Base-by-base conservation (phyloP, 2,329 filamentous ascomycete species). In the Aspergillus spinulosporus region DNA sequence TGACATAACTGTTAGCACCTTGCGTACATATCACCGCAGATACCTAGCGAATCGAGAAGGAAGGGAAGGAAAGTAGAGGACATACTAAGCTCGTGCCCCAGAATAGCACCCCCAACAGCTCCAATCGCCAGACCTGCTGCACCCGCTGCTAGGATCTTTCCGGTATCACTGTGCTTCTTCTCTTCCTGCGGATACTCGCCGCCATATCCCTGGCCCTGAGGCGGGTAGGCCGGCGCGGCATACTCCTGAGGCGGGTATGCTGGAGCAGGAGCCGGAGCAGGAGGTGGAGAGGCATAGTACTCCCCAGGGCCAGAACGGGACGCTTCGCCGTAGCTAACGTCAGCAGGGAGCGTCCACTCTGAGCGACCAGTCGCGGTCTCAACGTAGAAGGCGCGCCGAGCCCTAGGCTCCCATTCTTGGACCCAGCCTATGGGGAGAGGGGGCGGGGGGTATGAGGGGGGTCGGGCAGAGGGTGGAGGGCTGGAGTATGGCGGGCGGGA, bases 361-460 rank as follows among this genome's bases (percentile, higher is more conserved):
- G 83, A 81, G 56, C 79, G 80, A 15, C 84, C 84, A 9, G 83
- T 83, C 46, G 81, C 76, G 55, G 83, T 74, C 69, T 88, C 84
- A 55, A 84, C 78, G 66, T 86, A 89, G 74, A 83, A 88, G 76
- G 83, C 88, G 54, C 83, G 82, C 66, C 86, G 82, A 58, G 79
- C 75, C 57, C 76, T 78, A 56, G 83, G 80, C 62, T 89, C 86
- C 72, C 81, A 89, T 69, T 87, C 82, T 26, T 84, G 77, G 29
- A 76, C 74, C 86, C 86, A 89, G 62, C 86, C 86, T 49, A 77
- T 66, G 28, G 86, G 79, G 61, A 87, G 75, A 14, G 70, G 67
- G 58, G 82, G 75, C 26, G 85, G 80, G 63, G 74, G 75, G 49
- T 69, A 69, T 3, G 66, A 63, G 12, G 70, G 72, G 29, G 71